These are phyloP conservation scores for Bjerkandera adusta DNA, from an alignment of 1,284 basidiomycete species.

Conservation along the genomic window DNA sequence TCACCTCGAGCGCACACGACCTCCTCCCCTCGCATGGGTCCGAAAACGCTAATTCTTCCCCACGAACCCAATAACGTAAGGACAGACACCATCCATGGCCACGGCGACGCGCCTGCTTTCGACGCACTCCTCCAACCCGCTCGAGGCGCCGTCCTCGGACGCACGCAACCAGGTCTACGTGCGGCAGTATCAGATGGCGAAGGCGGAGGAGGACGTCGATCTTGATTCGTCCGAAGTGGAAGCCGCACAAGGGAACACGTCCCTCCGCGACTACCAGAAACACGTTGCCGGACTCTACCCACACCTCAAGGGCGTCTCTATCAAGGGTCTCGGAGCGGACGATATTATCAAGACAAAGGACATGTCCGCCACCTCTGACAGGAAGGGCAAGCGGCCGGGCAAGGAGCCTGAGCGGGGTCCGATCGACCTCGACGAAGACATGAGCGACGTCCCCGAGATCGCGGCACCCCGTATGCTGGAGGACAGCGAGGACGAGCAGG, in stretches of 20 bases:
- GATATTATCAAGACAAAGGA: conserved; percentile 15
- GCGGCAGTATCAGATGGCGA: conserved; percentile 35
- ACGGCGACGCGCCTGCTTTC: conserved; percentile 50
- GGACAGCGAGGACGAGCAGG: conserved; percentile 11
- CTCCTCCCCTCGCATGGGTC: no score
- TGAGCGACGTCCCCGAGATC: conserved; percentile 43
- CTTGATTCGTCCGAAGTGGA: conserved; percentile 47
- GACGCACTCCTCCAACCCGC: conserved; percentile 76
- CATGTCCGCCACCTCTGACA: conserved; percentile 13
- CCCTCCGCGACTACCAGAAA: conserved; percentile 52
- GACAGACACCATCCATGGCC: conserved; percentile 26
- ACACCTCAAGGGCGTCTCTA: conserved; percentile 11
- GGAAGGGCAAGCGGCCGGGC: conserved; percentile 2
- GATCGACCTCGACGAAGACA: conserved; percentile 48
- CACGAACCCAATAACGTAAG: no score
- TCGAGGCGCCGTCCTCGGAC: conserved; percentile 70
- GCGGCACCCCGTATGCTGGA: conserved; percentile 19
- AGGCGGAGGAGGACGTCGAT: conserved; percentile 26
- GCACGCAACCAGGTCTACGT: conserved; percentile 47
- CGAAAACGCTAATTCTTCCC: no score
- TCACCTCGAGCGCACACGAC: no score
- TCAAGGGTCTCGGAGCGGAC: not conserved
- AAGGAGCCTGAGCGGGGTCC: conserved; percentile 20
- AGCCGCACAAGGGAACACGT: conserved; percentile 41
- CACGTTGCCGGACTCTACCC: conserved; percentile 48